Percentiles rank a stretch among this genome's conserved stretches.
phyloP scores from a whole-genome alignment of 2,329 filamentous ascomycete species.

The Cladosporium sp. region DNA sequence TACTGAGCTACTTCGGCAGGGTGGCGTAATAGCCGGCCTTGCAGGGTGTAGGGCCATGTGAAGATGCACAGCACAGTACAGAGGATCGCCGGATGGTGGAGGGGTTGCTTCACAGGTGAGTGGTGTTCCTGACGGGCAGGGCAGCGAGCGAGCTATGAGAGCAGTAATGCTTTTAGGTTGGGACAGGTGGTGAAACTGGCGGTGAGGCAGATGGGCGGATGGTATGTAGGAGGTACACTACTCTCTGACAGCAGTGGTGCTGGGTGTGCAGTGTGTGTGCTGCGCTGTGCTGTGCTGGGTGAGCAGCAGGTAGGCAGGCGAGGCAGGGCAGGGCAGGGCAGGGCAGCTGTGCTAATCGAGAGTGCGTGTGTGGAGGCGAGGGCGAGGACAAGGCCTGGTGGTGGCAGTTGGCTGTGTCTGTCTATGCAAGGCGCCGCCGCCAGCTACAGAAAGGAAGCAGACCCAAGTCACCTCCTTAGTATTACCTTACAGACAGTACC shows the following conservation, averaged over 20 bases:
- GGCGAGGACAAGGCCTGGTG: too few relatives aligned
- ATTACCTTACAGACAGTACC: too few relatives aligned
- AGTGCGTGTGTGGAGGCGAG: too few relatives aligned
- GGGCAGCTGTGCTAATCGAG: not conserved
- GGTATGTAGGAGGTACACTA: too few relatives aligned
- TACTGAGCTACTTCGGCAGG: not conserved
- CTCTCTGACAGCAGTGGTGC: not conserved
- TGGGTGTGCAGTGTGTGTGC: not conserved
- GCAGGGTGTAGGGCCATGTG: not conserved
- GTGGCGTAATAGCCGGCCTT: conserved; percentile 1
- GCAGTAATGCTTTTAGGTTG: not conserved
- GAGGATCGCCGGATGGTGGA: not conserved
- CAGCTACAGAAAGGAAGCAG: too few relatives aligned
- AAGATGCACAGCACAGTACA: not conserved
- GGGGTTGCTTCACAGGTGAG: not conserved
- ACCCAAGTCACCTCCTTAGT: too few relatives aligned
- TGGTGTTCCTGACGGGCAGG: not conserved
- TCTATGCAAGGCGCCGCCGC: too few relatives aligned
- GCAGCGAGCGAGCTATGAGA: too few relatives aligned
- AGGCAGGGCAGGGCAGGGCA: not conserved
- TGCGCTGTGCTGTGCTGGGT: not conserved
- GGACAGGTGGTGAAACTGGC: not conserved
- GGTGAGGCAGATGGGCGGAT: not conserved
- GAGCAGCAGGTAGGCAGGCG: not conserved
- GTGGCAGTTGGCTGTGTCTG: too few relatives aligned